Evolutionary conservation across 768 basidiomycete genomes (phyloP), one percentile per base, ranked within the genome.

Genomic region (Suillus hirtellus): DNA sequence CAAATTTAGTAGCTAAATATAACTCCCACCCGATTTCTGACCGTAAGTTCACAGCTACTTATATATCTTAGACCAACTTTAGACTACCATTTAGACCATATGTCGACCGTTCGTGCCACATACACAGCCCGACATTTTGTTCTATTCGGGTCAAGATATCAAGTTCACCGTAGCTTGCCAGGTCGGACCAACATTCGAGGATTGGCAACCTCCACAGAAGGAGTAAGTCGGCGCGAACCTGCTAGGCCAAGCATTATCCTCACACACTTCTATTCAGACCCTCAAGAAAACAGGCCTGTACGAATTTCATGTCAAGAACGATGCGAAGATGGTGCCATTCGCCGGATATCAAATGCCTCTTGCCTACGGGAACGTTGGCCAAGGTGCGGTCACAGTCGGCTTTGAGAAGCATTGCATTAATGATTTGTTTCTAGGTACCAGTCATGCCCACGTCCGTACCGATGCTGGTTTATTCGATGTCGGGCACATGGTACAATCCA

Each of bases 261-360:
- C 17, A 58, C 24, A 17, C 4, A 10, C 17, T 0, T 40, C 17
- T 58, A 17, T 58, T 49, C 21, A 86, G 83, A 31, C 56, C 24
- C 76, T 87, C 38, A 73, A 67, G 61, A 86, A 84, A 70, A 98
- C 95, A 0, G 85, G 86, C 0, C 80, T 99, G 4, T 94, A 96
- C 69, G 93, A 95, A 71, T 96, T 95, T 72, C 96, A 99, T 73
- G 73, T 92, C 53, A 73, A 87, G 65, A 81, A 91, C 74, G 89
- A 83, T 19, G 96, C 90, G 1, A 96, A 96, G 77, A 95, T 99
- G 93, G 95, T 97, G 0, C 89, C 93, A 0, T 99, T 98, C 75
- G 97, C 94, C 2, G 96, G 96, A 7, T 99, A 88, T 76, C 85
- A 87, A 4, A 99, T 99, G 96, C 97, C 96, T 0, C 81, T 99